Conservation (phyloP, 176 grass and related monocot genomes). For the Coix lacrymajobi region DNA sequence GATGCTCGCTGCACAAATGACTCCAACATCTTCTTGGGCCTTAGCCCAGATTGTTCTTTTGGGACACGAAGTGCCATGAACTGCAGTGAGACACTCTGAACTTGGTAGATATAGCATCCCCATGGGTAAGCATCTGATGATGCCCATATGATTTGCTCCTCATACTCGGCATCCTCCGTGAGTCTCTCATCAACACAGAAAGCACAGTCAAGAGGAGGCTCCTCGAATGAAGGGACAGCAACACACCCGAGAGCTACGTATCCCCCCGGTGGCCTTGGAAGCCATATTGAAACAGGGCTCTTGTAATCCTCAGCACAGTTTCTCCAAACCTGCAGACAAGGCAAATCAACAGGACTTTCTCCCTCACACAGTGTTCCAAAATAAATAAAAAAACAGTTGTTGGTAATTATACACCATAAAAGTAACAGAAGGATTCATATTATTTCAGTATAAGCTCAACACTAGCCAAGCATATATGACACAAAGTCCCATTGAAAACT, state of each 20-base stretch:
- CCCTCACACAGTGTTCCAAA: neutral
- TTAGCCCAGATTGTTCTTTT: conserved; percentile 66
- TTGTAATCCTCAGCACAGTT: conserved; percentile 79
- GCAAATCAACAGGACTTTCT: neutral
- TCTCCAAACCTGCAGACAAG: conserved; percentile 73
- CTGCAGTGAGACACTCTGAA: conserved; percentile 64
- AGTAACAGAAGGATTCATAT: neutral
- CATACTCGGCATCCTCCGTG: conserved; percentile 59
- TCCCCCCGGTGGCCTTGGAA: conserved; percentile 77
- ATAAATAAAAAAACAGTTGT: neutral
- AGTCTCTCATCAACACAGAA: conserved; percentile 60
- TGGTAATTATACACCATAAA: neutral
- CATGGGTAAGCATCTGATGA: conserved; percentile 83
- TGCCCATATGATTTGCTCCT: conserved; percentile 79
- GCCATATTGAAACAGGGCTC: conserved; percentile 70
- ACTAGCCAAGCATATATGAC: neutral
- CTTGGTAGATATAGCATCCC: conserved; percentile 89
- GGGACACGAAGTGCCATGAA: conserved; percentile 71
- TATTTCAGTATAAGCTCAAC: conserved; percentile 6
- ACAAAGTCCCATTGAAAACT: conserved; percentile 22
- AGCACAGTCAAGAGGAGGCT: conserved; percentile 52
- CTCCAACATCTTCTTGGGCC: conserved; percentile 51
- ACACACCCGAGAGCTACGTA: conserved; percentile 77
- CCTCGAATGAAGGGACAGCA: conserved; percentile 58
- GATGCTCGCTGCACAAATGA: conserved; percentile 13